Evolutionary conservation across 176 grass and related monocot genomes (phyloP).

Genomic region (Chloris gayana): DNA sequence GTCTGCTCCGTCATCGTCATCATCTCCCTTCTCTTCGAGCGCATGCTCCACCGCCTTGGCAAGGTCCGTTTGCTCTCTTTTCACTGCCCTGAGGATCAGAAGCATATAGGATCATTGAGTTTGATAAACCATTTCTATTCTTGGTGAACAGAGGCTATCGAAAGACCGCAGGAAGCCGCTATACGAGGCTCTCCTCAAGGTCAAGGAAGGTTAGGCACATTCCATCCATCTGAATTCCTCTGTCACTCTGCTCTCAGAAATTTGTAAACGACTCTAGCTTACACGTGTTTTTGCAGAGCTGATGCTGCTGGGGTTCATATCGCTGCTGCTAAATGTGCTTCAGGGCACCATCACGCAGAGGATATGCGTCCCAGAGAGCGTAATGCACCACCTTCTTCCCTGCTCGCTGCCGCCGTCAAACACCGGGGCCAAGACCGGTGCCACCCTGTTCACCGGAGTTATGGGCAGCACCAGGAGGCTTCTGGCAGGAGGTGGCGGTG

Average conservation of each 20-base stretch:
- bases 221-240: neutral
- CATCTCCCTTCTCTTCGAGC: constrained; percentile 83
- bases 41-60: constrained; percentile 71
- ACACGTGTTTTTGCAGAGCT: constrained; percentile 44
- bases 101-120: neutral
- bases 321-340: constrained; percentile 67
- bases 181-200: constrained; percentile 75
- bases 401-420: constrained; percentile 37
- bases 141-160: constrained; percentile 46
- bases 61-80: constrained; percentile 50
- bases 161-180: constrained; percentile 65
- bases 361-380: constrained; percentile 48
- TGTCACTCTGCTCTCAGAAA: neutral
- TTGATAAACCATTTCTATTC: neutral
- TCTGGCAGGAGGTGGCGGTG: constrained; percentile 41
- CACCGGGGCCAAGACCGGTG: neutral
- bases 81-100: neutral
- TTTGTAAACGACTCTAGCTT: neutral
- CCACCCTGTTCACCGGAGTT: constrained; percentile 11
- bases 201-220: constrained; percentile 66
- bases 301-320: constrained; percentile 93
- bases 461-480: constrained; percentile 51
- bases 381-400: constrained; percentile 56
- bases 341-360: constrained; percentile 50
- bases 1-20: constrained; percentile 75